phyloP scores from a whole-genome alignment of 1,284 basidiomycete species.

The Ganoderma lucidum region DNA sequence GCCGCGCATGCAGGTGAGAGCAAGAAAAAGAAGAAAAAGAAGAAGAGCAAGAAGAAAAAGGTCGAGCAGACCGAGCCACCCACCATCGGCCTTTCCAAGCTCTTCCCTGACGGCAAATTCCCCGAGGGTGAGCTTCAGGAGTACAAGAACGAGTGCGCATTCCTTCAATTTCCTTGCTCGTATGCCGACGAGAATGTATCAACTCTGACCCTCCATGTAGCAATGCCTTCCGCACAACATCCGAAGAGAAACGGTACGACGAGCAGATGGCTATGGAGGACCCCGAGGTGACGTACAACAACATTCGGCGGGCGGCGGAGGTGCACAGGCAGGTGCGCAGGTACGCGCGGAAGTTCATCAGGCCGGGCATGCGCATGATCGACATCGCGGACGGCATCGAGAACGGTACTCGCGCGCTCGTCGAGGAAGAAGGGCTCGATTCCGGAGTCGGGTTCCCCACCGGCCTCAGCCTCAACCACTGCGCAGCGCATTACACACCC shows the following conservation, averaged over 20 bases:
- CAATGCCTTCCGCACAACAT: constrained; percentile 88
- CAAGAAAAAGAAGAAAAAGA: constrained; percentile 90
- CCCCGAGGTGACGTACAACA: constrained; percentile 85
- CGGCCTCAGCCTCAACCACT: constrained; percentile 92
- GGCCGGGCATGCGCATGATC: constrained; percentile 94
- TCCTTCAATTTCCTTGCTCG: constrained; percentile 18
- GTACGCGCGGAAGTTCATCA: constrained; percentile 85
- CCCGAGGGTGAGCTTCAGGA: constrained; percentile 93
- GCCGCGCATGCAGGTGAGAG: constrained; percentile 37
- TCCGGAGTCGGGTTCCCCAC: constrained; percentile 97
- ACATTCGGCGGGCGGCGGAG: constrained; percentile 92
- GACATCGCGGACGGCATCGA: constrained; percentile 97
- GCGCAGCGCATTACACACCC: constrained; percentile 97
- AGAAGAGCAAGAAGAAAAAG: constrained; percentile 90
- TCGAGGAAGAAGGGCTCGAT: constrained; percentile 91
- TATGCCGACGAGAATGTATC: constrained; percentile 4
- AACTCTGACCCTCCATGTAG: constrained; percentile 48
- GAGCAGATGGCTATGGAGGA: constrained; percentile 85
- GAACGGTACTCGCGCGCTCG: constrained; percentile 87
- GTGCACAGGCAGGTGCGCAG: constrained; percentile 95
- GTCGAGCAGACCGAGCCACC: constrained; percentile 91
- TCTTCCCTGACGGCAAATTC: constrained; percentile 88
- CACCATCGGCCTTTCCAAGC: constrained; percentile 88
- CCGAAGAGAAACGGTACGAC: constrained; percentile 88
- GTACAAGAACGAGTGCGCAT: constrained; percentile 87